Percentiles rank a stretch among this genome's conserved stretches.
These are phyloP conservation scores for Sphaceloma murrayae DNA, from an alignment of 2,329 filamentous ascomycete genomes.

Conservation along the genomic window DNA sequence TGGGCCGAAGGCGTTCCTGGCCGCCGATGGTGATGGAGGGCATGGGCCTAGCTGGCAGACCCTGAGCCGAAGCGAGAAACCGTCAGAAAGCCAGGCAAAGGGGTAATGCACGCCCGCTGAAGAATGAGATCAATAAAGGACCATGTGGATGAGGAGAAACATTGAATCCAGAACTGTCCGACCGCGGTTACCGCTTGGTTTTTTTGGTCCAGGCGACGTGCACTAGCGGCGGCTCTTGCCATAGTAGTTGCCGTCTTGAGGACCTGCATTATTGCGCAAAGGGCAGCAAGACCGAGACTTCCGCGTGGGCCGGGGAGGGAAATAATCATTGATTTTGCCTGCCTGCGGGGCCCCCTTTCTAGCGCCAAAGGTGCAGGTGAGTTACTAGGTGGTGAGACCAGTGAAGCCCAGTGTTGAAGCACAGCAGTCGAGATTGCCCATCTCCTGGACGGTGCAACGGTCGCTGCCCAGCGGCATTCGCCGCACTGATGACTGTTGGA, in stretches of 20 bases:
- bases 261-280: no score
- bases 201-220: background rate
- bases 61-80: constrained; percentile 10
- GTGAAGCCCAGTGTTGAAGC: no score
- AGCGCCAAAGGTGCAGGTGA: no score
- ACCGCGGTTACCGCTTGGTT: background rate
- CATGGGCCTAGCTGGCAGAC: constrained; percentile 7
- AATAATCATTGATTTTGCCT: background rate
- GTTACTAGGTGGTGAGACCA: no score
- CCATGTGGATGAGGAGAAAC: background rate
- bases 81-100: background rate
- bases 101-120: constrained; percentile 1
- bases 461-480: constrained; percentile 1
- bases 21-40: background rate
- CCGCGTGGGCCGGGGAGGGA: background rate
- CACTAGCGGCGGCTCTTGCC: constrained; percentile 12
- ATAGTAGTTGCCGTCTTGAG: background rate
- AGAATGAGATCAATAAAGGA: background rate
- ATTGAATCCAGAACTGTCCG: constrained; percentile 3
- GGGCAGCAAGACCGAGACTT: background rate
- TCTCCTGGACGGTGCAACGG: constrained; percentile 2
- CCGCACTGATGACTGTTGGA: constrained; percentile 6
- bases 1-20: constrained; percentile 3
- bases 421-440: no score
- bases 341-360: no score